A percentile compares a stretch with the other conserved stretches of the same genome.
Conservation (phyloP, 2,329 filamentous ascomycete genomes). For the Decorospora gaudefroyi region DNA sequence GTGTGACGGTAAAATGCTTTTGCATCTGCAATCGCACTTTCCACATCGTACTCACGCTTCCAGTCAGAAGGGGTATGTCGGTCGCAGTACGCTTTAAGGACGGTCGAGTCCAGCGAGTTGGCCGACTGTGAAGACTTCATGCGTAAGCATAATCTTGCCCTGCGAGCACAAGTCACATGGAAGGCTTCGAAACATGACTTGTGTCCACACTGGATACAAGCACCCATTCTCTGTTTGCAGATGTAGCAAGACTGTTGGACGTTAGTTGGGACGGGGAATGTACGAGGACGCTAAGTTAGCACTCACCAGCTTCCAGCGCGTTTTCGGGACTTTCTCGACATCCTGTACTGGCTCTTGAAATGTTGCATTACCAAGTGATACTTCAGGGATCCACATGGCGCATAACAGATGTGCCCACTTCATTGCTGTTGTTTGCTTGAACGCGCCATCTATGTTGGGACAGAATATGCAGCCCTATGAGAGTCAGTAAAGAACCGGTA, state of each 20-base stretch:
- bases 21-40: slow-evolving; percentile 77
- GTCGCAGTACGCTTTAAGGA: slow-evolving; percentile 93
- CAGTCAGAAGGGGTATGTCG: slow-evolving; percentile 92
- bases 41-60: slow-evolving; percentile 81
- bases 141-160: slow-evolving; percentile 84
- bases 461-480: slow-evolving; percentile 81
- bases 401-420: slow-evolving; percentile 97
- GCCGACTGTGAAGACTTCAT: slow-evolving; percentile 91
- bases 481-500: slow-evolving; percentile 23
- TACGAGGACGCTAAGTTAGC: slow-evolving; percentile 6
- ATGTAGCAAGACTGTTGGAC: slow-evolving; percentile 81
- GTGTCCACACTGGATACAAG: slow-evolving; percentile 97
- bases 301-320: slow-evolving; percentile 77
- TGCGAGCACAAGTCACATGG: slow-evolving; percentile 92
- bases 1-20: slow-evolving; percentile 87
- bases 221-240: slow-evolving; percentile 95
- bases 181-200: slow-evolving; percentile 97
- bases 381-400: slow-evolving; percentile 98
- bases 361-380: slow-evolving; percentile 90
- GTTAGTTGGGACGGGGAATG: slow-evolving; percentile 17
- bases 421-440: slow-evolving; percentile 95
- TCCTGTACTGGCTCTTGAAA: slow-evolving; percentile 99
- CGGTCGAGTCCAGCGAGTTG: slow-evolving; percentile 76
- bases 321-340: slow-evolving; percentile 94
- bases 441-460: slow-evolving; percentile 94